Percentiles rank a stretch among this genome's conserved stretches.
phyloP scores from a whole-genome alignment of 2,329 filamentous ascomycete genomes.

The Cercospora sojina region DNA sequence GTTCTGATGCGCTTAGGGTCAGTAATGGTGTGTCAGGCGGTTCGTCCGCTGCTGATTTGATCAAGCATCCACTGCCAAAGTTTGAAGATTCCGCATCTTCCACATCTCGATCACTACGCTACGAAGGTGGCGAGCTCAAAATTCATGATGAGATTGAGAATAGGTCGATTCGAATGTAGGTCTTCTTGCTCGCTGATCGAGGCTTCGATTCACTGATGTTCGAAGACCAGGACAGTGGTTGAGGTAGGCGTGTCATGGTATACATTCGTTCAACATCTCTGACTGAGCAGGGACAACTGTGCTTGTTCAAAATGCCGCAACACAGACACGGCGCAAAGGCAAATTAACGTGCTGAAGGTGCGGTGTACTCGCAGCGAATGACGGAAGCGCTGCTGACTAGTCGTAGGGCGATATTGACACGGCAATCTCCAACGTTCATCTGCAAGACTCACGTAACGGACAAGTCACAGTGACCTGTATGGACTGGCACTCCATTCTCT shows the following conservation, averaged over 20 bases:
- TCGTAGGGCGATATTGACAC: constrained; percentile 19
- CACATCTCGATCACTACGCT: constrained; percentile 12
- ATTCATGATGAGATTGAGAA: constrained; percentile 22
- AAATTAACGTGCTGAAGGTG: constrained; percentile 36
- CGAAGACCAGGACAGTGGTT: constrained; percentile 26
- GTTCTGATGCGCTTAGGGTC: constrained; percentile 14
- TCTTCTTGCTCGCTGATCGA: neutral
- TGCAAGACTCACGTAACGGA: constrained; percentile 5
- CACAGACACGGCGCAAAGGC: constrained; percentile 34
- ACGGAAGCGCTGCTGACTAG: neutral
- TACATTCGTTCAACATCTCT: neutral
- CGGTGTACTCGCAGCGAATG: neutral
- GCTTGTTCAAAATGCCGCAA: constrained; percentile 33
- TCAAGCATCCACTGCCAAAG: constrained; percentile 24
- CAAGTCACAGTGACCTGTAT: constrained; percentile 26
- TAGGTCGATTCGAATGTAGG: constrained; percentile 21
- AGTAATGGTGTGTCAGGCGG: constrained; percentile 1
- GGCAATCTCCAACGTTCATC: constrained; percentile 18
- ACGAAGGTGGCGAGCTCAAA: constrained; percentile 23
- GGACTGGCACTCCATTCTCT: neutral
- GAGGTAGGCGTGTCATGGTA: constrained; percentile 15
- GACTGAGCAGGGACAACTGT: constrained; percentile 31
- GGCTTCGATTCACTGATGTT: constrained; percentile 5
- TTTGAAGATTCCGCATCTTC: constrained; percentile 16
- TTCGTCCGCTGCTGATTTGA: neutral